Evolutionary conservation across 768 basidiomycete species (phyloP), one percentile per base, ranked within the genome.

Genomic region (Naganishia onofrii): DNA sequence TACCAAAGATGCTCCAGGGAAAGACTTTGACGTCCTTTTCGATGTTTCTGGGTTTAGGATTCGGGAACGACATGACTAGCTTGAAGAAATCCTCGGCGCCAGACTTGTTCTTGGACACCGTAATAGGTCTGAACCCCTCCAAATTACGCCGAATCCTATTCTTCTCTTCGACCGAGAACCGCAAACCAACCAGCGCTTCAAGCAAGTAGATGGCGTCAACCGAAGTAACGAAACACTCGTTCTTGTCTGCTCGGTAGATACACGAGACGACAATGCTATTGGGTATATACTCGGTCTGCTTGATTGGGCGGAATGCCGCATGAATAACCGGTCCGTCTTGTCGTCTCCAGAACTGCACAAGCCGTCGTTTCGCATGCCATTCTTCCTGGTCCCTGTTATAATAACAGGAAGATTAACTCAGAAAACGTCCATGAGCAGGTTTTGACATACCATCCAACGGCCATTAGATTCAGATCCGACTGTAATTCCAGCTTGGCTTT

Each of bases 151-250:
- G 85, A 75, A 97, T 95, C 65, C 95, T 85, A 76, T 97, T 97
- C 85, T 95, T 97, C 84, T 97, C 95, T 81, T 96, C 93, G 57
- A 96, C 90, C 34, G 88, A 88, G 77, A 96, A 94, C 60, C 89
- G 85, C 3, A 83, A 82, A 53, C 89, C 91, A 48, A 87, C 85
- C 57, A 90, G 82, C 72, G 88, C 88, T 82, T 97, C 92, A 66
- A 98, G 87, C 34, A 98, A 85, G 79, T 89, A 91, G 76, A 98
- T 93, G 81, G 95, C 89, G 79, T 98, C 95, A 74, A 97, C 95
- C 0, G 92, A 94, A 48, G 95, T 98, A 74, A 94, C 88, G 79
- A 88, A 95, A 82, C 88, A 95, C 3, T 87, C 83, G 74, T 89
- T 87, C 76, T 81, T 81, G 68, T 91, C 89, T 68, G 90, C 86